These are phyloP conservation scores for Lipomyces orientalis DNA, from an alignment of 805 yeast species.

Conservation along the genomic window DNA sequence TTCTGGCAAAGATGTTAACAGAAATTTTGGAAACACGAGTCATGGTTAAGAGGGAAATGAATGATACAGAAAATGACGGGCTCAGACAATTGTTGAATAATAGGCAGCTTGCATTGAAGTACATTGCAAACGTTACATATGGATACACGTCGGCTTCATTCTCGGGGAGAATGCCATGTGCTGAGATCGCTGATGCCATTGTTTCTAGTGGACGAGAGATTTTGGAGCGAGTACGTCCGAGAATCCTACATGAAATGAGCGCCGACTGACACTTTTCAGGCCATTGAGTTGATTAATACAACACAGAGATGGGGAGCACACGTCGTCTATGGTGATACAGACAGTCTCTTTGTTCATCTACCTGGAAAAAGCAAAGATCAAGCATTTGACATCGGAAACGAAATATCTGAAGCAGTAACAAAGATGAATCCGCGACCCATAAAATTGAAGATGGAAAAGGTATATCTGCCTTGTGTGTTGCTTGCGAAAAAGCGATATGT, in stretches of 20 bases:
- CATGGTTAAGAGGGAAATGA: constrained; percentile 78
- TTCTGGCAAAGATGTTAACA: constrained; percentile 80
- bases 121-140: constrained; percentile 93
- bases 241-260: not conserved
- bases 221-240: constrained; percentile 49
- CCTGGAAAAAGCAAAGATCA: constrained; percentile 80
- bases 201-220: constrained; percentile 91
- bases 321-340: constrained; percentile 97
- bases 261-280: constrained; percentile 44
- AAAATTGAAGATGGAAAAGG: constrained; percentile 86
- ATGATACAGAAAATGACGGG: constrained; percentile 43
- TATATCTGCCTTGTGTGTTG: constrained; percentile 83
- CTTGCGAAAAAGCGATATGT: constrained; percentile 90
- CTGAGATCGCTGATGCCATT: constrained; percentile 93
- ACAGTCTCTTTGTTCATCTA: constrained; percentile 85
- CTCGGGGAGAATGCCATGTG: constrained; percentile 96
- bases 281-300: constrained; percentile 70
- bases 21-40: constrained; percentile 83
- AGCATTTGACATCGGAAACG: constrained; percentile 76
- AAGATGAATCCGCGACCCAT: constrained; percentile 78
- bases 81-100: constrained; percentile 62
- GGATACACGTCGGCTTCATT: constrained; percentile 95
- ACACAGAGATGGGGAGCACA: constrained; percentile 76
- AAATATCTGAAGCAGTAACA: constrained; percentile 70
- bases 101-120: constrained; percentile 83